These are phyloP conservation scores for Coleophoma crateriformis DNA, from an alignment of 2,329 filamentous ascomycete species.

Conservation along the genomic window DNA sequence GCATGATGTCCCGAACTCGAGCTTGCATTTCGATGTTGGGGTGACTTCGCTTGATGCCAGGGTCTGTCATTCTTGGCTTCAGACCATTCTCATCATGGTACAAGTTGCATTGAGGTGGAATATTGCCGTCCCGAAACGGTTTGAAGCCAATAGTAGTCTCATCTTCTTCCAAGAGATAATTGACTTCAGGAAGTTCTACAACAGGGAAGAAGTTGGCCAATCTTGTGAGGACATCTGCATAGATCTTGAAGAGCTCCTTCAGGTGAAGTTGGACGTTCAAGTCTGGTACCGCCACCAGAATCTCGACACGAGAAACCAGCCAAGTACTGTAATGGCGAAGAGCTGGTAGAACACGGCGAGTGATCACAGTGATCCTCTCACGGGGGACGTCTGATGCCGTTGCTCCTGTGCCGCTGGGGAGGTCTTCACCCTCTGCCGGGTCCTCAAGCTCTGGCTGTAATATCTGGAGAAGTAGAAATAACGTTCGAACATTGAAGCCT, in stretches of 20 bases:
- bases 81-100: conserved; percentile 31
- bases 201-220: conserved; percentile 54
- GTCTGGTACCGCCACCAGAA: conserved; percentile 46
- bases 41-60: conserved; percentile 43
- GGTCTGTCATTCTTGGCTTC: conserved; percentile 43
- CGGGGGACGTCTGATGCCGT: conserved; percentile 27
- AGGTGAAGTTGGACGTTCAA: conserved; percentile 49
- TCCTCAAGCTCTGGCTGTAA: conserved; percentile 66
- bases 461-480: conserved; percentile 65
- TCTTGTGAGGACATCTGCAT: conserved; percentile 55
- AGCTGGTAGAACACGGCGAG: conserved; percentile 56
- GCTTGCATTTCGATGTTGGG: conserved; percentile 62
- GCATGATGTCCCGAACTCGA: conserved; percentile 56
- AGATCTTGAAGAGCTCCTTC: conserved; percentile 59
- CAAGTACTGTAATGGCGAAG: conserved; percentile 65
- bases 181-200: conserved; percentile 45
- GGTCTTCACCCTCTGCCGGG: conserved; percentile 25
- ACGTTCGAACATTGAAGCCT: conserved; percentile 72
- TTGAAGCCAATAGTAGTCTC: conserved; percentile 60
- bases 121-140: conserved; percentile 44
- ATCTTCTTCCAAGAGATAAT: conserved; percentile 65
- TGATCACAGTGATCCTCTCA: conserved; percentile 50
- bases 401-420: conserved; percentile 36
- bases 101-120: conserved; percentile 46
- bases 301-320: conserved; percentile 50